Evolutionary conservation across 179 eudicot genomes (phyloP), one percentile per base, ranked within the genome.

Genomic region (Corrigiola litoralis): DNA sequence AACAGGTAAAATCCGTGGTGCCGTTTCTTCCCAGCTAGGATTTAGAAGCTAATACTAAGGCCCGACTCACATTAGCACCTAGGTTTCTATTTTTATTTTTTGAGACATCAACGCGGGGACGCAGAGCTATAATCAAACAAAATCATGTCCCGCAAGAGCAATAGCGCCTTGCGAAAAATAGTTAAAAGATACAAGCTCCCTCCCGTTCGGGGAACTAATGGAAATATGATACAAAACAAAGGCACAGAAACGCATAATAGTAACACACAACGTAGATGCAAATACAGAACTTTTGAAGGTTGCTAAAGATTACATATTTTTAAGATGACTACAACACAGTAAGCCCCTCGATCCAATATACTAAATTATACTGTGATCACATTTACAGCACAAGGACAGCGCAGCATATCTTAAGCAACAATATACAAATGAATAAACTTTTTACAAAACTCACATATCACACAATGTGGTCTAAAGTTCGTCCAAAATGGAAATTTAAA

Each of bases 311-410:
- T 12, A 16, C 55, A 50, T 25, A 55, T 55, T 7, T 33, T 12
- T 2, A 29, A 14, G 3, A 53, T 28, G 21, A 25, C 0, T 12
- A 8, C 60, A 3, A 32, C 34, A 8, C 4, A 6, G 24, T 37
- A 16, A 54, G 31, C 11, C 45, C 42, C 45, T 57, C 2, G 61
- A 57, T 57, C 61, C 46, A 18, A 57, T 36, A 57, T 10, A 32
- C 7, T 33, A 34, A 20, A 33, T 34, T 12, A 36, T 27, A 60
- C 13, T 57, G 41, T 51, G 28, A 61, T 60, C 36, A 67, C 38
- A 62, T 31, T 32, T 41, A 61, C 55, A 69, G 45, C 55, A 58
- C 38, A 44, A n/a, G 17, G 48, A 53, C 74, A 70, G 69, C 68
- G 62, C 74, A 70, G 69, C 68, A 70, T 31, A 61, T 52, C 6